Base-by-base conservation (phyloP, 2,329 filamentous ascomycete genomes). In the Anisogramma anomala region DNA sequence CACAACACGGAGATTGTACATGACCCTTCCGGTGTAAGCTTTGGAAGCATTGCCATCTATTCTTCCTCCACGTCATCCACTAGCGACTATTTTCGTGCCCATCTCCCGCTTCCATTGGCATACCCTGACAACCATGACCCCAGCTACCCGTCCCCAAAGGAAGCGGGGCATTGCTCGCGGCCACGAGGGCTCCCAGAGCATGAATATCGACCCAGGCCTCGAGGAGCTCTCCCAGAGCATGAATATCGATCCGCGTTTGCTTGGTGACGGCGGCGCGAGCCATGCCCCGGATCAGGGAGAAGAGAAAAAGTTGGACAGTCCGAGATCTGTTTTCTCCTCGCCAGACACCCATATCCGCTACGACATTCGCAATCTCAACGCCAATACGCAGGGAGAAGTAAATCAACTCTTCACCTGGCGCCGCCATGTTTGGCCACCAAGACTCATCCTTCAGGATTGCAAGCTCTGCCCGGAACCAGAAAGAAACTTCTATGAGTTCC, bases 371-470 rank as follows among this genome's bases (percentile, higher is more conserved):
- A 52, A 55, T 8, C 62, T 69, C 1, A 52, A 62, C 1, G 51
- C 55, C 2, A 54, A 56, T 15, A 60, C 60, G 0, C 62, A 62
- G 37, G 51, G 57, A 6, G 50, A 56, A 2, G 60, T 73, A 7
- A 59, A 65, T 13, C 64, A 67, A 35, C 58, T 66, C 18, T 68
- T 73, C 46, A 58, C 51, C 18, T 43, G 51, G 10, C 35, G 41
- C 2, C 36, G 48, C 0, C 42, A 43, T 17, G 50, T 57, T 23
- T 64, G 70, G 9, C 64, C 69, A 0, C 67, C 71, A 2, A 61
- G 62, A 43, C 65, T 77, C 43, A 58, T 64, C 0, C 55, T 76
- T 6, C 65, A 72, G 48, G 64, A 64, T 41, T 75, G 71, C 44
- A 63, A 66, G 17, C 59, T 64, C 30, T 61, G 66, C 28, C 22